These are phyloP conservation scores for Aspergillus conjunctus DNA, from an alignment of 495 filamentous ascomycete species.

Conservation along the genomic window DNA sequence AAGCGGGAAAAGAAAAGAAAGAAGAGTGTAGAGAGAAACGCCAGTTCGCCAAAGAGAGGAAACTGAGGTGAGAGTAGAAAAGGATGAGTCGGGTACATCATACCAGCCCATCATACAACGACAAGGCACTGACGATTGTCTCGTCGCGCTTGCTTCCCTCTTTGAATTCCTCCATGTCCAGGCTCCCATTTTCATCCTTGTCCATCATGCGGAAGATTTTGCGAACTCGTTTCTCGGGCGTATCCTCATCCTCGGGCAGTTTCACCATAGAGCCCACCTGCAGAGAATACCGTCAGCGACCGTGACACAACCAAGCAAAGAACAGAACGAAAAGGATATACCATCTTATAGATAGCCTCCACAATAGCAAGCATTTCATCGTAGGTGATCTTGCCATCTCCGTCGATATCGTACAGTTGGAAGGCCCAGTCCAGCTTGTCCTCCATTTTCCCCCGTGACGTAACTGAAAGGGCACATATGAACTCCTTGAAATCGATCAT, in stretches of 20 bases:
- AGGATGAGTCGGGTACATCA: conserved; percentile 37
- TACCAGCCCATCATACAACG: conserved; percentile 93
- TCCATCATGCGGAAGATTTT: conserved; percentile 99
- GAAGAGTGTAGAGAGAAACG: background rate
- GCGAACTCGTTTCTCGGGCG: conserved; percentile 93
- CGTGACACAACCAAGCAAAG: background rate
- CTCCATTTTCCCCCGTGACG: conserved; percentile 96
- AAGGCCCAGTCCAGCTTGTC: conserved; percentile 99
- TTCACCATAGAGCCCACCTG: conserved; percentile 99
- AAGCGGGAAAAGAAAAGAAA: background rate
- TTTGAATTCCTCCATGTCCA: conserved; percentile 97
- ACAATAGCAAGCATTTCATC: conserved; percentile 99
- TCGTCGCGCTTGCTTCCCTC: conserved; percentile 98
- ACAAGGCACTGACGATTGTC: conserved; percentile 97
- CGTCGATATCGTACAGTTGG: conserved; percentile 98
- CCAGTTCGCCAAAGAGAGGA: background rate
- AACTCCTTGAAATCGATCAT: conserved; percentile 99
- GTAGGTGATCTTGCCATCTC: conserved; percentile 97
- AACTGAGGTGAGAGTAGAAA: background rate
- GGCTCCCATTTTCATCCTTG: conserved; percentile 95
- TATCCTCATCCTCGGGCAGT: conserved; percentile 96
- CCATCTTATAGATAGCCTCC: conserved; percentile 99
- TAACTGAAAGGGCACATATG: conserved; percentile 97
- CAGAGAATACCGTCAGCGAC: conserved; percentile 21
- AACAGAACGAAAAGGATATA: conserved; percentile 38